A percentile compares a stretch with the other conserved stretches of the same genome.
Evolutionary conservation across 176 grass and related monocot genomes (phyloP).

Genomic region (Lolium perenne): DNA sequence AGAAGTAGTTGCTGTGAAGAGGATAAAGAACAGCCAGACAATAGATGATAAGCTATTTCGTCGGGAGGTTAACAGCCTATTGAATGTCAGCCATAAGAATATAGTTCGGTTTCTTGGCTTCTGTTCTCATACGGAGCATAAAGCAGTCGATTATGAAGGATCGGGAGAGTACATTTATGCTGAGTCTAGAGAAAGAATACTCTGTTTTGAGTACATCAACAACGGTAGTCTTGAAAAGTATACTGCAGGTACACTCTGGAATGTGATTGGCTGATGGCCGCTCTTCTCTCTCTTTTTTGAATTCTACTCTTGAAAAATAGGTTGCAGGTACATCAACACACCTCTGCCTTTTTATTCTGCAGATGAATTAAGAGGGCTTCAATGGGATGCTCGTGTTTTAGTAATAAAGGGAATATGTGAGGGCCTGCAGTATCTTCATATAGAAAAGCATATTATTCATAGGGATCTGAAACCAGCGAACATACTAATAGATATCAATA

Average conservation of each 20-base stretch:
- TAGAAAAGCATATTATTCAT: background rate
- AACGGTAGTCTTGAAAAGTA: background rate
- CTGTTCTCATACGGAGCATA: background rate
- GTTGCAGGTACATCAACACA: no score
- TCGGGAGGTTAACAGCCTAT: background rate
- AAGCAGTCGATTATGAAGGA: background rate
- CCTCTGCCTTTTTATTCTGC: background rate
- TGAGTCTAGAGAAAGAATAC: background rate
- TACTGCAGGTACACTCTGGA: background rate
- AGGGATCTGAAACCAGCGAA: background rate
- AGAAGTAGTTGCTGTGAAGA: conserved; percentile 22
- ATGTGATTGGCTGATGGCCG: background rate
- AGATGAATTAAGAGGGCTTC: background rate
- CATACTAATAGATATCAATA: background rate
- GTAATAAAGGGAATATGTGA: background rate
- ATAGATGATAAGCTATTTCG: background rate
- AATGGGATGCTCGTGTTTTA: background rate
- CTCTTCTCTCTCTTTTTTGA: background rate
- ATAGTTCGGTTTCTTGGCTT: conserved; percentile 22
- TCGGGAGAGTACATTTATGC: background rate
- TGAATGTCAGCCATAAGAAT: background rate
- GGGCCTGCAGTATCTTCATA: background rate
- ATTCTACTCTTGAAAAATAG: background rate
- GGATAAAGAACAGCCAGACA: background rate
- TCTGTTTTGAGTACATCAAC: conserved; percentile 17